Base-by-base conservation (phyloP, 2,329 filamentous ascomycete species). In the Pseudocercospora macadamiae region DNA sequence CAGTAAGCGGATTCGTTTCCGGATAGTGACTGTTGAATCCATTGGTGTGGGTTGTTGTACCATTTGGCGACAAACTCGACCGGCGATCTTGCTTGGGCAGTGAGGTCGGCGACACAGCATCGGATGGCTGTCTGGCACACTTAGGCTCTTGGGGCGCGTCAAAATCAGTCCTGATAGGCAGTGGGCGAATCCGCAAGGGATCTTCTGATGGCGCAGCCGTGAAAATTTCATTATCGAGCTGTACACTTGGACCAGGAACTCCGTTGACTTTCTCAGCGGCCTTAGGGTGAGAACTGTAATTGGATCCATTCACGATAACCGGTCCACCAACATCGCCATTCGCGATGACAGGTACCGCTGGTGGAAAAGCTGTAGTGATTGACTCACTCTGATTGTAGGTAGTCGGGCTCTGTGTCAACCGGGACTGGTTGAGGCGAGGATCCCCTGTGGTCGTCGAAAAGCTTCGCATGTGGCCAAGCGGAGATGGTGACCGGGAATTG, bases 401-500 rank as follows among this genome's bases (percentile, higher is more conserved):
- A 8, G 59, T 57, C n/a, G 68, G 66, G 37, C 65, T 70, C 28
- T 62, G 59, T 16, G 64, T 21, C 5, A 55, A 30, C 2, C 42
- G 45, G 4, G 60, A 21, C 48, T 65, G 56, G 21, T 56, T 63
- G 8, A 64, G 51, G 25, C 59, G 61, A 52, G 69, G 58, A 54
- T 71, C 67, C 16, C 47, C 47, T 39, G 63, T 65, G 42, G 62
- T 69, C 23, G 64, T 66, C 7, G 71, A 68, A 53, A 76, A 76
- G 44, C 73, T 77, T 45, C 77, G 71, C 49, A 75, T 63, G 54
- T 79, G 76, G 4, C 75, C 74, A 26, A 81, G 70, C 1, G 79
- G 79, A 3, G 79, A 81, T 16, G 79, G 79, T 16, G 79, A 81
- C 25, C 79, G 71, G 14, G 70, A 72, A 18, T 37, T 62, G 54